These are phyloP conservation scores for Plasmodium adleri DNA, from an alignment of 169 alveolate genomes.

Conservation along the genomic window DNA sequence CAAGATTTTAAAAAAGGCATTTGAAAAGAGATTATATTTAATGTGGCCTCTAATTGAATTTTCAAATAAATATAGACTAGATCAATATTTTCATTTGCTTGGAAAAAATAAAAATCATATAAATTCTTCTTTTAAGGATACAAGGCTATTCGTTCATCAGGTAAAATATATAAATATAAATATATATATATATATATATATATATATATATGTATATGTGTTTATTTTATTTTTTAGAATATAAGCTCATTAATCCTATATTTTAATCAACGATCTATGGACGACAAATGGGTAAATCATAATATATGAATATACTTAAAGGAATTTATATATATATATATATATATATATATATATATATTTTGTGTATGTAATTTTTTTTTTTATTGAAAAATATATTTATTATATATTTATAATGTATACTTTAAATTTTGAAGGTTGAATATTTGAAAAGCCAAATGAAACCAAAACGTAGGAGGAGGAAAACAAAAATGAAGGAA, in stretches of 20 bases:
- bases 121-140: constrained; percentile 40
- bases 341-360: neutral
- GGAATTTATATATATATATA: neutral
- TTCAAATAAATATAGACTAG: constrained; percentile 63
- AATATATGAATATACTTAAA: neutral
- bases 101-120: constrained; percentile 45
- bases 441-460: constrained; percentile 60
- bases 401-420: too few relatives aligned
- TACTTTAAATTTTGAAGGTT: constrained; percentile 1
- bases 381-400: neutral
- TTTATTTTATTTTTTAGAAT: constrained; percentile 9
- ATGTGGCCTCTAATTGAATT: constrained; percentile 70
- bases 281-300: constrained; percentile 41
- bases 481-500: constrained; percentile 51
- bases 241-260: constrained; percentile 46
- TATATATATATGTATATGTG: neutral
- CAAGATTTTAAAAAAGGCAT: constrained; percentile 46
- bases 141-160: constrained; percentile 47
- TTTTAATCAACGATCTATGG: constrained; percentile 55
- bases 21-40: constrained; percentile 33
- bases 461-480: constrained; percentile 50
- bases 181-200: neutral
- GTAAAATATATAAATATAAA: neutral
- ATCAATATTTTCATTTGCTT: constrained; percentile 70
- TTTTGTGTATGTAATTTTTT: neutral